A percentile compares a stretch with the other conserved stretches of the same genome.
Conservation (phyloP, 441 rosid species). For the Erodium chrysanthum region DNA sequence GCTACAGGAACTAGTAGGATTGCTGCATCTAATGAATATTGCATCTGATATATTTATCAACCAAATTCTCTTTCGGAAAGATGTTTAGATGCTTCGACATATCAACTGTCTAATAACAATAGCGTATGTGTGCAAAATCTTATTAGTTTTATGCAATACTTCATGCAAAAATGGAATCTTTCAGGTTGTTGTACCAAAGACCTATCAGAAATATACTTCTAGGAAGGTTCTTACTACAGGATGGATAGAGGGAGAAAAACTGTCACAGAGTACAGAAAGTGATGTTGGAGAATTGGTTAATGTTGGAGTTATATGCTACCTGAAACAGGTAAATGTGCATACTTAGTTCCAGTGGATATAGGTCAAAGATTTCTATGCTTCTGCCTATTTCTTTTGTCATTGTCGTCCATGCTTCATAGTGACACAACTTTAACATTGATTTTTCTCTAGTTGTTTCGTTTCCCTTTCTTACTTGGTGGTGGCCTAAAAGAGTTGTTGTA, state of each 20-base stretch:
- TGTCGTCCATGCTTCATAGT: not conserved
- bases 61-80: not conserved
- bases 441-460: conserved; percentile 1
- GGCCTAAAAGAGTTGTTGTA: not conserved
- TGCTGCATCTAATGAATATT: not conserved
- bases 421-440: not conserved
- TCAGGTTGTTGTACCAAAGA: conserved; percentile 84
- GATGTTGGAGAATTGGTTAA: conserved; percentile 93
- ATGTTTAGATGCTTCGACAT: not conserved
- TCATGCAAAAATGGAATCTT: conserved; percentile 13
- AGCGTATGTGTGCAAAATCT: not conserved
- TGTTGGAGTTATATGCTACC: conserved; percentile 95
- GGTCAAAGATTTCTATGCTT: conserved; percentile 3
- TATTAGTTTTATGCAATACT: not conserved
- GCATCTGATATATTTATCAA: not conserved
- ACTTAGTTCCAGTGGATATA: conserved; percentile 7
- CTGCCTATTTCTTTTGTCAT: not conserved
- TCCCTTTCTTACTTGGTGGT: not conserved
- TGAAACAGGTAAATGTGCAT: conserved; percentile 58
- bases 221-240: conserved; percentile 91
- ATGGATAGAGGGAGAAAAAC: conserved; percentile 90
- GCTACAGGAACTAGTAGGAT: not conserved
- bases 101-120: not conserved
- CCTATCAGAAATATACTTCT: conserved; percentile 71
- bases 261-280: conserved; percentile 90